phyloP scores from a whole-genome alignment of 2,329 filamentous ascomycete genomes.

The Clarireedia monteithiana region DNA sequence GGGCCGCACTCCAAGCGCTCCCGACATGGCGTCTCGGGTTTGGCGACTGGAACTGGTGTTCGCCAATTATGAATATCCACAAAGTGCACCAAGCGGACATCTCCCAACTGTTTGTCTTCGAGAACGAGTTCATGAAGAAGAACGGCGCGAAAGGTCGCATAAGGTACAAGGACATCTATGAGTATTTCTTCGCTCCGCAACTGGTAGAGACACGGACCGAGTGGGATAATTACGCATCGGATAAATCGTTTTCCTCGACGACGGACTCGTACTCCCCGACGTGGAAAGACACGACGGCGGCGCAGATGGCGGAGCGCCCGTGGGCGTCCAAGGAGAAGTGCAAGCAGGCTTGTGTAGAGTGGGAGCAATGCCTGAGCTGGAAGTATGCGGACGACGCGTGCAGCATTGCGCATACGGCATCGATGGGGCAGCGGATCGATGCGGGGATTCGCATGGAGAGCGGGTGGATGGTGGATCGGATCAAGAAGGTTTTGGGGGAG shows the following conservation, averaged over 20 bases:
- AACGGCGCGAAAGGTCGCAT: constrained; percentile 8
- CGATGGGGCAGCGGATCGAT: constrained; percentile 10
- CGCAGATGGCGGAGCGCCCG: constrained; percentile 6
- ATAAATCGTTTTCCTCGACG: constrained; percentile 8
- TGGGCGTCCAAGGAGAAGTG: constrained; percentile 11
- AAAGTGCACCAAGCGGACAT: constrained; percentile 14
- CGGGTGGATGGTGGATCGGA: constrained; percentile 17
- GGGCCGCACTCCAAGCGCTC: constrained; percentile 10
- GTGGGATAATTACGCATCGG: constrained; percentile 15
- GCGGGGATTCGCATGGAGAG: constrained; percentile 12
- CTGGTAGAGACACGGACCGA: neutral
- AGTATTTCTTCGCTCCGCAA: neutral
- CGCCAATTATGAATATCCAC: constrained; percentile 13
- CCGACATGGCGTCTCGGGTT: constrained; percentile 10
- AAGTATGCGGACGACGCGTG: constrained; percentile 15
- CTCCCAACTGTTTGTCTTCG: constrained; percentile 10
- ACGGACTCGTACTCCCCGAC: neutral
- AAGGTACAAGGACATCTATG: constrained; percentile 10
- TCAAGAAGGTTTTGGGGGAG: constrained; percentile 4
- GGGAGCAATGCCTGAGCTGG: constrained; percentile 13
- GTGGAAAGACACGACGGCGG: neutral
- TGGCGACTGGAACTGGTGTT: constrained; percentile 12
- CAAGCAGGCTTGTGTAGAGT: constrained; percentile 11
- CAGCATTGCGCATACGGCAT: constrained; percentile 9
- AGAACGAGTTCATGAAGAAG: constrained; percentile 7